Conservation (phyloP, 164 flowering plant species). For the Piper betle region DNA sequence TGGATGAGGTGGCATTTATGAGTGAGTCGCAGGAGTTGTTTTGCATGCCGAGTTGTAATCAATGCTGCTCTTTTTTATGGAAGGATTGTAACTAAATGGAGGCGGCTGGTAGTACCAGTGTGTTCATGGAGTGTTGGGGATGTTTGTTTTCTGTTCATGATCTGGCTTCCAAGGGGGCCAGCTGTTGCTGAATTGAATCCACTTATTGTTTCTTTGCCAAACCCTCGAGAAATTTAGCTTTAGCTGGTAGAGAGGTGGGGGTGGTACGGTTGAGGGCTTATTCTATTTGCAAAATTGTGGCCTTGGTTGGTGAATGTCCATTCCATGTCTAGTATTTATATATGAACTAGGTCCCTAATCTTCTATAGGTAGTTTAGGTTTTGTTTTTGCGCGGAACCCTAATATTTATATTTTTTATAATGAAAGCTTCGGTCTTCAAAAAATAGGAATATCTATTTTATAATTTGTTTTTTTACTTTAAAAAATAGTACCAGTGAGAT, state of each 20-base stretch:
- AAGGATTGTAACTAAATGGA: not conserved
- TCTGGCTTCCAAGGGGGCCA: not conserved
- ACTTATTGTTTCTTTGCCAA: not conserved
- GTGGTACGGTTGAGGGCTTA: not conserved
- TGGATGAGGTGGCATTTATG: slow-evolving; percentile 2
- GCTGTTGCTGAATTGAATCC: not conserved
- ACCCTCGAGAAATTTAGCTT: not conserved
- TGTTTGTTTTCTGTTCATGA: not conserved
- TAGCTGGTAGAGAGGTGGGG: not conserved
- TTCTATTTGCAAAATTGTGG: not conserved
- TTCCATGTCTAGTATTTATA: not conserved
- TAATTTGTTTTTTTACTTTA: too few relatives aligned
- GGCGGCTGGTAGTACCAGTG: not conserved
- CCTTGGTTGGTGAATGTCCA: not conserved
- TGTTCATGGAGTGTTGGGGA: not conserved
- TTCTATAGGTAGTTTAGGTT: too few relatives aligned
- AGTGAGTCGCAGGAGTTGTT: not conserved
- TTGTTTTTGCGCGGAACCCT: too few relatives aligned
- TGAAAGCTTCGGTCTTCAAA: too few relatives aligned
- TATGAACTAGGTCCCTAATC: too few relatives aligned
- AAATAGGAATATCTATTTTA: too few relatives aligned
- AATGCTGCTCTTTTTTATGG: not conserved
- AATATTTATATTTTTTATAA: too few relatives aligned
- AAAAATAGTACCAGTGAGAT: too few relatives aligned
- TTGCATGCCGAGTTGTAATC: not conserved